A percentile compares a stretch with the other conserved stretches of the same genome.
Evolutionary conservation across 495 filamentous ascomycete species (phyloP).

Genomic region (Glarea lozoyensis): DNA sequence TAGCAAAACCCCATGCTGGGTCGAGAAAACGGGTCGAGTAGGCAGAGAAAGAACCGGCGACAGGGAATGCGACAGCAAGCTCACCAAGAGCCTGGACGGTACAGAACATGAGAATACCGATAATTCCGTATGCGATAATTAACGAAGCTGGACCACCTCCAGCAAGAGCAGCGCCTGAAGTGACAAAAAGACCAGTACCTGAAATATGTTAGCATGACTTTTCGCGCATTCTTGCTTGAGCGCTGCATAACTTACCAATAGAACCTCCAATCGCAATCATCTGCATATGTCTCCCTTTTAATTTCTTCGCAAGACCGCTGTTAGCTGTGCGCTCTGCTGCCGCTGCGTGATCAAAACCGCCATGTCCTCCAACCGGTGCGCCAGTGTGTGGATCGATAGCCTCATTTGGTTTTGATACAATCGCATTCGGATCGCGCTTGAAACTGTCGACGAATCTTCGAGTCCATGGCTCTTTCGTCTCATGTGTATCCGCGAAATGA

Average conservation of each 20-base stretch:
- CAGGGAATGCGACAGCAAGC: conserved; percentile 72
- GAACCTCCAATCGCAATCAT: conserved; percentile 68
- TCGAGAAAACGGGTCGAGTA: conserved; percentile 92
- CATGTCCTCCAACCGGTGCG: conserved; percentile 5
- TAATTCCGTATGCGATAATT: conserved; percentile 73
- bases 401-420: conserved; percentile 37
- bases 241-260: conserved; percentile 43
- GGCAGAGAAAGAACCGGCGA: conserved; percentile 89
- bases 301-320: conserved; percentile 58
- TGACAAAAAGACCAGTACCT: conserved; percentile 84
- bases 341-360: conserved; percentile 61
- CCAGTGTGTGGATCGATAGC: too few species aligned
- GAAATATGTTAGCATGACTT: not conserved
- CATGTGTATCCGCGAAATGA: not conserved
- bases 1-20: conserved; percentile 95
- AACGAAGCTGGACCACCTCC: conserved; percentile 80
- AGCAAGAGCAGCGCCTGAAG: conserved; percentile 71
- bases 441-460: conserved; percentile 67
- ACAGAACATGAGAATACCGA: conserved; percentile 86
- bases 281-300: conserved; percentile 57
- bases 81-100: conserved; percentile 90
- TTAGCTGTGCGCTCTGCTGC: conserved; percentile 70
- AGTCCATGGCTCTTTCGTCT: conserved; percentile 5
- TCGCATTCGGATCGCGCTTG: conserved; percentile 65
- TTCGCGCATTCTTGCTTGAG: conserved; percentile 27